Percentiles rank a stretch among this genome's conserved stretches.
phyloP scores from a whole-genome alignment of 495 filamentous ascomycete species.

The Acidomyces sp. region DNA sequence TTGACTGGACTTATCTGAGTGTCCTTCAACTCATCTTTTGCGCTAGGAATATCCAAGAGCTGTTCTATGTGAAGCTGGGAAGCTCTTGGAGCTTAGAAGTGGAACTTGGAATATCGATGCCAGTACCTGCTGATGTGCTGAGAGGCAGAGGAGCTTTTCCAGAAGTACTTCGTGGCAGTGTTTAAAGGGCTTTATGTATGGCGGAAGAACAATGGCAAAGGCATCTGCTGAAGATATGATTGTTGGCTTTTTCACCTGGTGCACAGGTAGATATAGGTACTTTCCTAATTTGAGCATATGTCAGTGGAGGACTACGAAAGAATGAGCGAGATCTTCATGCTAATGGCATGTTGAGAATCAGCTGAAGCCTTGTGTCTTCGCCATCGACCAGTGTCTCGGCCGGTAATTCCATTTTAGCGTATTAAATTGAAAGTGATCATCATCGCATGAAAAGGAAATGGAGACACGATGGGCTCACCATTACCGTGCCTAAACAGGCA shows the following conservation, averaged over 20 bases:
- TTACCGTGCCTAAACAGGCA: background rate
- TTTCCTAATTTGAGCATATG: background rate
- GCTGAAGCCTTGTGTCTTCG: slow-evolving; percentile 82
- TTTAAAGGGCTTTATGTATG: slow-evolving; percentile 5
- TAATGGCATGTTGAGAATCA: slow-evolving; percentile 39
- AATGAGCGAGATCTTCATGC: background rate
- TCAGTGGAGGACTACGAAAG: background rate
- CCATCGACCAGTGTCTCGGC: slow-evolving; percentile 69
- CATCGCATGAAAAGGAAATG: slow-evolving; percentile 45
- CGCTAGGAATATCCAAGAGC: too few relatives aligned
- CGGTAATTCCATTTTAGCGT: slow-evolving; percentile 98
- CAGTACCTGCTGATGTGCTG: background rate
- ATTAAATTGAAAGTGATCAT: slow-evolving; percentile 42
- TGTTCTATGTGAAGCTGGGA: background rate
- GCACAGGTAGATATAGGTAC: background rate
- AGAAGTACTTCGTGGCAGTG: slow-evolving; percentile 4
- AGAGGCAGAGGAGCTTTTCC: background rate
- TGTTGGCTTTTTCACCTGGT: background rate
- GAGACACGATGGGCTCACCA: slow-evolving; percentile 21
- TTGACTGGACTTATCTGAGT: too few relatives aligned
- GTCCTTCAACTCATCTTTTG: too few relatives aligned
- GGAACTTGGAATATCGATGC: background rate
- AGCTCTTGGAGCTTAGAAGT: background rate
- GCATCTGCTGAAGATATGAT: slow-evolving; percentile 7
- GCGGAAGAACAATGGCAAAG: slow-evolving; percentile 7